phyloP scores from a whole-genome alignment of 495 filamentous ascomycete species.

The Immersiella caudata region DNA sequence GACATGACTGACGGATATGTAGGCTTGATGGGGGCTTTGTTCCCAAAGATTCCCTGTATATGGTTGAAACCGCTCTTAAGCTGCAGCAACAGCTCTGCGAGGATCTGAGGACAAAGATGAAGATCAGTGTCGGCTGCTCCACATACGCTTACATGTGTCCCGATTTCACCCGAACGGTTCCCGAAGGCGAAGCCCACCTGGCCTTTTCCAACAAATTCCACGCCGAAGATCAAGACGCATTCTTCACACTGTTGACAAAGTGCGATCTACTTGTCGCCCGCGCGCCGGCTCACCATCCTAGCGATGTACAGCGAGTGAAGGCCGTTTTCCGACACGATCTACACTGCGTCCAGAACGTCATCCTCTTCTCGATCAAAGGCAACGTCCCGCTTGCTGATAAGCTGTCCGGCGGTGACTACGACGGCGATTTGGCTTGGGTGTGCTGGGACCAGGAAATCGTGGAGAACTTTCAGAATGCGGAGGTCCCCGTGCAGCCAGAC shows the following conservation, averaged over 20 bases:
- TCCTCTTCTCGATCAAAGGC: conserved; percentile 79
- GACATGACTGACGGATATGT: too few relatives aligned
- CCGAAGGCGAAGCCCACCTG: conserved; percentile 77
- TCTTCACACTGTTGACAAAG: conserved; percentile 63
- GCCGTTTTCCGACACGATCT: conserved; percentile 66
- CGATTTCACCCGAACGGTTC: conserved; percentile 71
- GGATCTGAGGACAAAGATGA: conserved; percentile 61
- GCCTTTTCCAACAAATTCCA: conserved; percentile 71
- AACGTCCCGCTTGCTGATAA: conserved; percentile 71
- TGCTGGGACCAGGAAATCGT: conserved; percentile 87
- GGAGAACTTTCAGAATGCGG: conserved; percentile 70
- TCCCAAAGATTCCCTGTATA: conserved; percentile 58
- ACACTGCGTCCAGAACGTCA: conserved; percentile 77
- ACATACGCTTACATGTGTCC: conserved; percentile 80
- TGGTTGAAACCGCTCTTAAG: conserved; percentile 60
- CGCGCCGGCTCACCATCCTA: conserved; percentile 75
- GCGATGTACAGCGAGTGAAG: conserved; percentile 77
- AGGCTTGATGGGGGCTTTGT: conserved; percentile 69
- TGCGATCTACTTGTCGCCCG: conserved; percentile 86
- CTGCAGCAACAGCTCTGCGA: conserved; percentile 60
- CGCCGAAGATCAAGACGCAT: conserved; percentile 53
- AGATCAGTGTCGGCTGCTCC: conserved; percentile 73
- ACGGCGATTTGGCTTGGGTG: conserved; percentile 87
- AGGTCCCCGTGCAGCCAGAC: conserved; percentile 53
- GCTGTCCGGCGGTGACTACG: conserved; percentile 92